phyloP scores from a whole-genome alignment of 306 rosid species.

The Quercus robur region DNA sequence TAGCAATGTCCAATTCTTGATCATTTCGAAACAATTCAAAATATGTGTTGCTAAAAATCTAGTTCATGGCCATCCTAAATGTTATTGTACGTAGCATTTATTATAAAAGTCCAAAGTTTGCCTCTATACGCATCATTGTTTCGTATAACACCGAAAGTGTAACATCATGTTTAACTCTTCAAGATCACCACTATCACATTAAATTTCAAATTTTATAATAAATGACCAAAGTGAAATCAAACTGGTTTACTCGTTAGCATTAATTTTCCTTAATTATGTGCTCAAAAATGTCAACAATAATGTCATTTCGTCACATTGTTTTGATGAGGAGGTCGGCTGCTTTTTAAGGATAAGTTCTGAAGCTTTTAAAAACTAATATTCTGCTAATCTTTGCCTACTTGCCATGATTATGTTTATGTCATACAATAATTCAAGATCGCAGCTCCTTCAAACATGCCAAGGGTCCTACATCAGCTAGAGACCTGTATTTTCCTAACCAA shows the following conservation, averaged over 20 bases:
- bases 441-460: not conserved
- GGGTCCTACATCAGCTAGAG: slow-evolving; percentile 11
- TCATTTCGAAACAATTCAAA: no score
- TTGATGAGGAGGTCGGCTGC: not conserved
- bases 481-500: not conserved
- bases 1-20: no score
- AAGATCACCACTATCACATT: not conserved
- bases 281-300: no score
- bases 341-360: not conserved
- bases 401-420: slow-evolving; percentile 33
- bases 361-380: not conserved
- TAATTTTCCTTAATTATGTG: no score
- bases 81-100: not conserved
- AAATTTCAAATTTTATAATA: not conserved
- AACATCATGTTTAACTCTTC: not conserved
- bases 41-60: no score
- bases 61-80: no score
- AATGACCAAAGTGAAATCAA: not conserved
- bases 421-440: slow-evolving; percentile 5
- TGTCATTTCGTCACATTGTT: not conserved
- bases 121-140: not conserved
- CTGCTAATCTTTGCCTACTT: slow-evolving; percentile 11
- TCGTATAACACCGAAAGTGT: not conserved
- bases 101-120: not conserved
- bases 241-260: no score